Conservation (phyloP, 2,329 filamentous ascomycete genomes). For the Xylariaceae sp. region DNA sequence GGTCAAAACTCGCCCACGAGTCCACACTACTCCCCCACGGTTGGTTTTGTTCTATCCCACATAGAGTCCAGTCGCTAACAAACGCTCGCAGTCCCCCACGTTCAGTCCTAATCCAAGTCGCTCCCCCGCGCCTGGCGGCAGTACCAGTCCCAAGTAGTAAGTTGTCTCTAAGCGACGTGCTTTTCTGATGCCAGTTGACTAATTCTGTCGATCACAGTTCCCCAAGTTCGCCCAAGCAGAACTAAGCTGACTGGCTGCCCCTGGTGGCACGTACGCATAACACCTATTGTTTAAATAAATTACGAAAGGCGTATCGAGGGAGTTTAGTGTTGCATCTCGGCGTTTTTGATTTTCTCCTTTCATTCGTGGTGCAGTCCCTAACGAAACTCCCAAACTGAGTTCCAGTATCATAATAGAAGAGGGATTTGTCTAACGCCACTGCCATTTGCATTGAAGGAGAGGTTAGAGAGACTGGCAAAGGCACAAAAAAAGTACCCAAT, state of each 20-base stretch:
- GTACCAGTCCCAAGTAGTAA: slow-evolving; percentile 39
- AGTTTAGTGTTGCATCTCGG: slow-evolving; percentile 21
- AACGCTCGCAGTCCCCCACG: slow-evolving; percentile 9
- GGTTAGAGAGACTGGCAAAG: slow-evolving; percentile 14
- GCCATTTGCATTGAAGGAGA: slow-evolving; percentile 11
- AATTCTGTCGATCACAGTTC: slow-evolving; percentile 25
- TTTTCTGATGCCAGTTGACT: slow-evolving; percentile 8
- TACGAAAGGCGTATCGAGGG: slow-evolving; percentile 23
- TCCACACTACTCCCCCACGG: slow-evolving; percentile 65
- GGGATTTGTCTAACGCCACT: slow-evolving; percentile 3
- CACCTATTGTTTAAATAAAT: slow-evolving; percentile 28
- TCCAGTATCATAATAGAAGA: slow-evolving; percentile 13
- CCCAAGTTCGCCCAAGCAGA: slow-evolving; percentile 32
- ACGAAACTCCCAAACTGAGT: slow-evolving; percentile 5
- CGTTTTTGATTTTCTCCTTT: slow-evolving; percentile 16
- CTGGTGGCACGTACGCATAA: slow-evolving; percentile 4
- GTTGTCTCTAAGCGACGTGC: slow-evolving; percentile 18
- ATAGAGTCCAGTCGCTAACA: slow-evolving; percentile 25
- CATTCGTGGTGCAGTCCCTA: slow-evolving; percentile 2
- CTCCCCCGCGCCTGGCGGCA: slow-evolving; percentile 40
- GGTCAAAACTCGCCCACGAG: slow-evolving; percentile 60
- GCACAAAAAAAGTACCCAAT: slow-evolving; percentile 11
- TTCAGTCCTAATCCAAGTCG: slow-evolving; percentile 40
- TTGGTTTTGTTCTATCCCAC: slow-evolving; percentile 28
- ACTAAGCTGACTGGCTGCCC: slow-evolving; percentile 16